These are phyloP conservation scores for Lindgomyces ingoldianus DNA, from an alignment of 495 filamentous ascomycete genomes.

Conservation along the genomic window DNA sequence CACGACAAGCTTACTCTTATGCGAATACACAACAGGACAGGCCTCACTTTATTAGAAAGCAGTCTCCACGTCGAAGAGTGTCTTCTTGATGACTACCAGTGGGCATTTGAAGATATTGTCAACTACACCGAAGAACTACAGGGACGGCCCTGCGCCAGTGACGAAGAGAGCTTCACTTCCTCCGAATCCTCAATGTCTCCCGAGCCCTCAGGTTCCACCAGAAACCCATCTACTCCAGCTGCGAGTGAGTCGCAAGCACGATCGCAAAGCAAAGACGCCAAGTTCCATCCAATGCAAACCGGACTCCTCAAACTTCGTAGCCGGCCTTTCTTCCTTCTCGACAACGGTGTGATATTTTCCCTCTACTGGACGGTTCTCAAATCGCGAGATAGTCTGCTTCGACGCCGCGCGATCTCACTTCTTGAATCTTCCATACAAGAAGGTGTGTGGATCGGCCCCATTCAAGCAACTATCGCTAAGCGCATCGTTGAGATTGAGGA, in stretches of 20 bases:
- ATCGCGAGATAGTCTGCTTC: constrained; percentile 23
- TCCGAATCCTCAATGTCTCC: constrained; percentile 1
- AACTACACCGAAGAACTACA: constrained; percentile 17
- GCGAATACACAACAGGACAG: constrained; percentile 21
- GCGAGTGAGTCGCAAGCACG: not conserved
- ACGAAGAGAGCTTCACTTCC: constrained; percentile 3
- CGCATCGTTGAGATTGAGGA: constrained; percentile 31
- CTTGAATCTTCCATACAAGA: constrained; percentile 21
- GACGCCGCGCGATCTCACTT: constrained; percentile 15
- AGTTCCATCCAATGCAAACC: too few species aligned
- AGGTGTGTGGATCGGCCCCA: constrained; percentile 24
- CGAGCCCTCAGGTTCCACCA: not conserved
- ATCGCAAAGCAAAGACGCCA: too few species aligned
- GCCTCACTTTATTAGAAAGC: constrained; percentile 5
- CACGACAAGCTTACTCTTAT: constrained; percentile 18
- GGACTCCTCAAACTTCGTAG: not conserved
- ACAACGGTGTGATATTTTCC: constrained; percentile 26
- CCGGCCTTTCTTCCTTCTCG: constrained; percentile 24
- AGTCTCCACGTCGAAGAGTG: constrained; percentile 17
- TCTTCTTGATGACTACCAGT: constrained; percentile 12
- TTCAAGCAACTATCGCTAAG: constrained; percentile 22
- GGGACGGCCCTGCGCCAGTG: not conserved
- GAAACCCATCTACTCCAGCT: not conserved
- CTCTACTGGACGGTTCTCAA: constrained; percentile 22
- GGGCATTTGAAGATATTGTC: constrained; percentile 26